phyloP scores from a whole-genome alignment of 257 asterid species.

The Solanum stenotomum region DNA sequence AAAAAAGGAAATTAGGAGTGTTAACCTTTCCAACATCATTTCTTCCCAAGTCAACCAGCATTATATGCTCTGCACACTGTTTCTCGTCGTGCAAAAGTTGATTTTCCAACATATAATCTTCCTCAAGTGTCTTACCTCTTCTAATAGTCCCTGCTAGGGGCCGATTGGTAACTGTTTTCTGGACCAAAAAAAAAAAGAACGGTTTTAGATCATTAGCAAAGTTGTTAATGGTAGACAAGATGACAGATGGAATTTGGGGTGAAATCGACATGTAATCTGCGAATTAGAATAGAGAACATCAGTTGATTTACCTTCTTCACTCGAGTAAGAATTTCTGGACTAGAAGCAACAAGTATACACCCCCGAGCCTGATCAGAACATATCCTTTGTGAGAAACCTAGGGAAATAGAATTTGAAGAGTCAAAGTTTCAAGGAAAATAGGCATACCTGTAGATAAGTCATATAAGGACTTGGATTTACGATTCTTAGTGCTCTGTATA shows the following conservation, averaged over 20 bases:
- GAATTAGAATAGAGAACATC: background rate
- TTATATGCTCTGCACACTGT: conserved; percentile 96
- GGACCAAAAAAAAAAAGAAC: conserved; percentile 7
- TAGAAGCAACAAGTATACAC: conserved; percentile 88
- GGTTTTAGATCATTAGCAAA: background rate
- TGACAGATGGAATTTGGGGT: background rate
- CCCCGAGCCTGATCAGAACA: conserved; percentile 68
- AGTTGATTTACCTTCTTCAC: conserved; percentile 59
- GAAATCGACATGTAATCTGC: background rate
- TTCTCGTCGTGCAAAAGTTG: conserved; percentile 81
- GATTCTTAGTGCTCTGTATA: conserved; percentile 88
- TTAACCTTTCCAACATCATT: conserved; percentile 97
- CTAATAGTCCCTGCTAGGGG: conserved; percentile 95
- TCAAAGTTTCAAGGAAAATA: conserved; percentile 11
- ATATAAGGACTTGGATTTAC: conserved; percentile 98
- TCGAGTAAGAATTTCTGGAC: conserved; percentile 95
- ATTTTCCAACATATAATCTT: conserved; percentile 82
- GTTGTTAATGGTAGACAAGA: background rate
- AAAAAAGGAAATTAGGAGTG: background rate
- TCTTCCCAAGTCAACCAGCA: conserved; percentile 98
- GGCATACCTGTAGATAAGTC: conserved; percentile 84
- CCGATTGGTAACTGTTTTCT: conserved; percentile 76
- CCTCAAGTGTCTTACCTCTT: conserved; percentile 86
- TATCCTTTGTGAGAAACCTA: background rate
- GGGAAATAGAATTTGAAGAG: background rate